Evolutionary conservation across 331 rosid species (phyloP).

Genomic region (Dryas integrifolia): DNA sequence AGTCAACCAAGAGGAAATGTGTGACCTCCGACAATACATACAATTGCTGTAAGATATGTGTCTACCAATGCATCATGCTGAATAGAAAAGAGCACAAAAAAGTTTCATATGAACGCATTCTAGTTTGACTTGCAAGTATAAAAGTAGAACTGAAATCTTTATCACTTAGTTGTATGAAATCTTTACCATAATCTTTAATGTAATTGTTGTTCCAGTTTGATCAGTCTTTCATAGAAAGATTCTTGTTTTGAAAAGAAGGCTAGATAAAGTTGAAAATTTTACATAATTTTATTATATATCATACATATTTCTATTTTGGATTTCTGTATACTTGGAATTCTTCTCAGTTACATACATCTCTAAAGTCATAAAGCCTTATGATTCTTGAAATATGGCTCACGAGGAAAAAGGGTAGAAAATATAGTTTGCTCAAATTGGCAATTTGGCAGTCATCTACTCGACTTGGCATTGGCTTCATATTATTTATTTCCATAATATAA

Average conservation of each 20-base stretch:
- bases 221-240: neutral
- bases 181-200: neutral
- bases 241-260: neutral
- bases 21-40: neutral
- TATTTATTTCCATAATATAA: neutral
- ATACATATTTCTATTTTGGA: neutral
- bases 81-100: neutral
- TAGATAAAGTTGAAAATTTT: neutral
- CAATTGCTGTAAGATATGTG: too few species aligned
- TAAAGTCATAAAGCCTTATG: neutral
- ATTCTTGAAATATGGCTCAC: neutral
- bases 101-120: too few species aligned
- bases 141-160: neutral
- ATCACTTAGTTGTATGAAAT: neutral
- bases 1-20: neutral
- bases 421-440: neutral
- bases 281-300: neutral
- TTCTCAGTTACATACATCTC: neutral
- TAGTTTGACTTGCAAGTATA: neutral
- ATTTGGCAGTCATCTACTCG: neutral
- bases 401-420: neutral
- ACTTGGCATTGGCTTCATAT: neutral
- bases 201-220: neutral
- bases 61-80: neutral
- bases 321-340: neutral